Evolutionary conservation across 2,329 filamentous ascomycete genomes (phyloP), one percentile per base, ranked within the genome.

Genomic region (Malbranchea zuffiana): DNA sequence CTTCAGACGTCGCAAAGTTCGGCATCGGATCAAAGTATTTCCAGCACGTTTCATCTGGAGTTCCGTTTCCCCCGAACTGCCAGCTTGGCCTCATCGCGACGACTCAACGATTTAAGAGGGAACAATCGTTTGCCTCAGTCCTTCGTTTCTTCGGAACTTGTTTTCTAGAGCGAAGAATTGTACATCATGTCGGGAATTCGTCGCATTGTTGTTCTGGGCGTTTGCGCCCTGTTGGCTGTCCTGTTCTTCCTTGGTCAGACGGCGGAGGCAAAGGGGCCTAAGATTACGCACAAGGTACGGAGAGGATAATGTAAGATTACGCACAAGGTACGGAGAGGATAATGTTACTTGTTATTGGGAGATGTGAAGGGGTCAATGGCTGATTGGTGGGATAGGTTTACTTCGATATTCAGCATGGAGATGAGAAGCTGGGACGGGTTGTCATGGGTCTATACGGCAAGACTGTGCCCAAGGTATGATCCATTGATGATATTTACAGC

Each of bases 261-360:
- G 21, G 77, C 74, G 42, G 76, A 82, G 50, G 82, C 82, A 37
- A 85, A 88, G 69, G 88, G 90, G 31, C 88, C 85, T 46, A 92
- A 90, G 77, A 88, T 95, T 69, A 95, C 87, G 53, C 72, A 83
- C 72, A 94, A 93, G 77, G 85, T 74, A 44, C 33, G 23, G 16
- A 10, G 11, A 5, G 11, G 10, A n/a, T n/a, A n/a, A n/a, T n/a
- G n/a, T n/a, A 17, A n/a, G 20, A 19, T 18, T 19, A 29, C 18
- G 53, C 72, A 83, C 72, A 94, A 93, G 77, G 85, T 74, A 44
- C 33, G 23, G 16, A 10, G 11, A 5, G 11, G 10, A n/a, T n/a
- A n/a, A n/a, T n/a, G n/a, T n/a, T n/a, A n/a, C 23, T 25, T 25
- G 23, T n/a, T n/a, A 25, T 25, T n/a, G n/a, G n/a, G 19, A n/a